A percentile compares a stretch with the other conserved stretches of the same genome.
Evolutionary conservation across 352 stramenopile species (phyloP).

Genomic region (Pythium brassicae): DNA sequence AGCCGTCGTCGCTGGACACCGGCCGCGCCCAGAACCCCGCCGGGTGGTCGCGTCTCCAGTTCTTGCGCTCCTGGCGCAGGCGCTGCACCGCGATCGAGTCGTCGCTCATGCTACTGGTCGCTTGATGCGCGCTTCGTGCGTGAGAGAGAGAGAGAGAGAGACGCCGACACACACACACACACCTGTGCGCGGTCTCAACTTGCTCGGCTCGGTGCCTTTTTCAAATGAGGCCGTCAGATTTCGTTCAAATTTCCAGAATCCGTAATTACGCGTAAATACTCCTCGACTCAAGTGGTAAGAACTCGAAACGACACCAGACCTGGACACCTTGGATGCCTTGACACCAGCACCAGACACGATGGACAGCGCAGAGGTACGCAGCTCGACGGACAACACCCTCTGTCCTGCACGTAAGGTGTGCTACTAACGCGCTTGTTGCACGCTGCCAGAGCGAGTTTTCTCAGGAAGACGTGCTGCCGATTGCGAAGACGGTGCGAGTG

Average conservation of each 20-base stretch:
- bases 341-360: slow-evolving; percentile 12
- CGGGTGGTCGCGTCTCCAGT: slow-evolving; percentile 93
- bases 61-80: slow-evolving; percentile 92
- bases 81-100: slow-evolving; percentile 89
- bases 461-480: slow-evolving; percentile 71
- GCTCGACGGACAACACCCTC: no score
- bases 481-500: slow-evolving; percentile 49
- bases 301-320: no score
- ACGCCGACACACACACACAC: no score
- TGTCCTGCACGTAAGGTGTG: no score
- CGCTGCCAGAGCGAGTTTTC: slow-evolving; percentile 65
- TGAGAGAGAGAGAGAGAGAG: slow-evolving; percentile 3
- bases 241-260: no score
- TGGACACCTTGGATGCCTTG: no score
- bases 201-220: no score
- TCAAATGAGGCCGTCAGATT: no score
- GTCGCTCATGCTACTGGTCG: slow-evolving; percentile 46
- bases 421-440: neutral
- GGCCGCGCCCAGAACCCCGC: slow-evolving; percentile 97
- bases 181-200: neutral
- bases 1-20: slow-evolving; percentile 89
- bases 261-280: no score
- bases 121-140: no score
- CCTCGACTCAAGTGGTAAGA: neutral
- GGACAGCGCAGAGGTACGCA: slow-evolving; percentile 41